A percentile compares a stretch with the other conserved stretches of the same genome.
Conservation (phyloP, 306 rosid species). For the Astragalus glycyphyllos region DNA sequence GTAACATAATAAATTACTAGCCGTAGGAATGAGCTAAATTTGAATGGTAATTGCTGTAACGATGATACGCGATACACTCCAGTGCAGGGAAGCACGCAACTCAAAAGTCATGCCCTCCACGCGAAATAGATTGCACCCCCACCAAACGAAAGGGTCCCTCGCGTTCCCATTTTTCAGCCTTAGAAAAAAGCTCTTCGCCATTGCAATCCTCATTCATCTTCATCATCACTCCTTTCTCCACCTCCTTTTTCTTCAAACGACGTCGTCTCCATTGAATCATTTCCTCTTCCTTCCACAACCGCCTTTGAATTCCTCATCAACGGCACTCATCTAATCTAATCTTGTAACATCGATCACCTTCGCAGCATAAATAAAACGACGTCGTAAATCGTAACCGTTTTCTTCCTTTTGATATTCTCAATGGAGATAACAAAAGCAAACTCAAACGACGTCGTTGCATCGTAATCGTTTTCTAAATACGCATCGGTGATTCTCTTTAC, state of each 20-base stretch:
- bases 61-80: slow-evolving; percentile 4
- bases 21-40: too few relatives aligned
- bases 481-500: slow-evolving; percentile 8
- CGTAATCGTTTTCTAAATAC: not conserved
- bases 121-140: slow-evolving; percentile 43
- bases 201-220: not conserved
- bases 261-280: not conserved
- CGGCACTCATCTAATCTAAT: not conserved
- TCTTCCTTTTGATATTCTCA: not conserved
- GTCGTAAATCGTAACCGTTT: not conserved
- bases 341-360: not conserved
- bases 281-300: not conserved
- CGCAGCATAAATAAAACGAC: not conserved
- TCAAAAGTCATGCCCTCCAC: slow-evolving; percentile 47
- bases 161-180: slow-evolving; percentile 35
- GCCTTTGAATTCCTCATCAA: not conserved
- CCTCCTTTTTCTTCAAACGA: slow-evolving; percentile 8
- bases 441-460: slow-evolving; percentile 28
- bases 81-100: slow-evolving; percentile 29
- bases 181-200: slow-evolving; percentile 34
- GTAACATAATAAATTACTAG: too few relatives aligned
- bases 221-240: not conserved
- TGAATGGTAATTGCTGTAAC: too few relatives aligned
- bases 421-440: not conserved
- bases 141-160: slow-evolving; percentile 45